Evolutionary conservation across 768 basidiomycete species (phyloP), one percentile per base, ranked within the genome.

Genomic region (Psilocybe sp.): DNA sequence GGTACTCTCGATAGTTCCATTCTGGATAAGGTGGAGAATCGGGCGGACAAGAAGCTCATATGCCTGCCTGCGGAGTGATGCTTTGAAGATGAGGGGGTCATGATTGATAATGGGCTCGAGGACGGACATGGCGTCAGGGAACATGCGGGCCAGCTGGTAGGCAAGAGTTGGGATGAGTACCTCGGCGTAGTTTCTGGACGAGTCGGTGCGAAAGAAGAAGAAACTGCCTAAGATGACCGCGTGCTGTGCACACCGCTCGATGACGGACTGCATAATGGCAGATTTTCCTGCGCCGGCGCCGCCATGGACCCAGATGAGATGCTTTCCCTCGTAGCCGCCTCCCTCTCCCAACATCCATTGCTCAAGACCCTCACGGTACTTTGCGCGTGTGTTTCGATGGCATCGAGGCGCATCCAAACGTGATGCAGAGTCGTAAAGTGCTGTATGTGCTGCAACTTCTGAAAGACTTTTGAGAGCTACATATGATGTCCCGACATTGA

Each of bases 231-330:
- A 19, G 6, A 50, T 18, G 9, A 39, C 36, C 1, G 31, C 48
- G 5, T 38, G 48, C 1, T 39, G 12, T 10, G 42, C 51, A 10
- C 50, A 53, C 13, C 33, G 28, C 37, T 59, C 58, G 0, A 55
- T 55, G 13, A 59, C 33, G 12, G 58, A 54, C 39, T 59, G 54
- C 0, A 49, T 44, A 4, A 59, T 49, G 4, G 58, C 54, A 23
- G 58, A 56, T 32, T 59, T 59, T 4, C 58, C 58, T 15, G 58
- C 47, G 5, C 58, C 58, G 5, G 50, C 55, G 12, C 52, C 39
- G 1, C 58, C 55, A 11, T 59, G 40, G 2, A 56, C 38, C 55
- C 58, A 59, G 2, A 54, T 10, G 12, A 54, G 40, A 33, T 31
- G 32, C 9, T 40, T 28, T 4, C 38, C n/a, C 3, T 20, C 39